Evolutionary conservation across 352 stramenopile genomes (phyloP).

Genomic region (Globisporangium irregulare): DNA sequence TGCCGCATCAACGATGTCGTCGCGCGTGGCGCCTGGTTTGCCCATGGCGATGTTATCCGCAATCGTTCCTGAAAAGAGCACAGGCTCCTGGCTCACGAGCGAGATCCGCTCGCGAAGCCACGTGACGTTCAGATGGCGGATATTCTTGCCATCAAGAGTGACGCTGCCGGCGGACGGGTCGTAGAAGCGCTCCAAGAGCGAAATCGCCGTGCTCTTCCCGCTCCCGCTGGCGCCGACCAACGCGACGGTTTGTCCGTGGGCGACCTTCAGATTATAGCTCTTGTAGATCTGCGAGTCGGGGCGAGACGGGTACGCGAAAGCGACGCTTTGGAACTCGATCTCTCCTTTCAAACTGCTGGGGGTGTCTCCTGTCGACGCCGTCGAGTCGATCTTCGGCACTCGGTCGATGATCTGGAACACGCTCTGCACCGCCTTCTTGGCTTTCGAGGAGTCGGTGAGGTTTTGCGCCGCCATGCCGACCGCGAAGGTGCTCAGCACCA

Average conservation of each 20-base stretch:
- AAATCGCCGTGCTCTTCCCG: constrained; percentile 82
- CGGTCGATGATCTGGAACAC: constrained; percentile 56
- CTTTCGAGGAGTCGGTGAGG: constrained; percentile 30
- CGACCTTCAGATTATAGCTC: constrained; percentile 40
- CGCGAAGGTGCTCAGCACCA: constrained; percentile 32
- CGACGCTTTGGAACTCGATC: constrained; percentile 80
- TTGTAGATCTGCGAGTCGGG: constrained; percentile 38
- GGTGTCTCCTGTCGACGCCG: neutral
- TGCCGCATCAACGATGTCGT: constrained; percentile 80
- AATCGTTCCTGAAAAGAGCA: constrained; percentile 66
- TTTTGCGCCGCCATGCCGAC: constrained; percentile 30
- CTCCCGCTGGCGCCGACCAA: constrained; percentile 81
- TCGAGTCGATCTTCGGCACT: constrained; percentile 18
- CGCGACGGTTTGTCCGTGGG: constrained; percentile 67
- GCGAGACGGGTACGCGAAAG: constrained; percentile 49
- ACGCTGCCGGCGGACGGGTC: constrained; percentile 50
- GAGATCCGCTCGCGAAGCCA: constrained; percentile 57
- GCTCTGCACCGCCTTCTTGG: constrained; percentile 22
- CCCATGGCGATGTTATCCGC: constrained; percentile 49
- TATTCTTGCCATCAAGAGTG: constrained; percentile 53
- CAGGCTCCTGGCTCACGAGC: constrained; percentile 83
- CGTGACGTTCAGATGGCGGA: constrained; percentile 50
- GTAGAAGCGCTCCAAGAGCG: constrained; percentile 80
- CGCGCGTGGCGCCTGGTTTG: constrained; percentile 48
- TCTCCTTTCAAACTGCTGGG: constrained; percentile 26